These are phyloP conservation scores for Spiraea crenata DNA, from an alignment of 331 rosid species.

Conservation along the genomic window DNA sequence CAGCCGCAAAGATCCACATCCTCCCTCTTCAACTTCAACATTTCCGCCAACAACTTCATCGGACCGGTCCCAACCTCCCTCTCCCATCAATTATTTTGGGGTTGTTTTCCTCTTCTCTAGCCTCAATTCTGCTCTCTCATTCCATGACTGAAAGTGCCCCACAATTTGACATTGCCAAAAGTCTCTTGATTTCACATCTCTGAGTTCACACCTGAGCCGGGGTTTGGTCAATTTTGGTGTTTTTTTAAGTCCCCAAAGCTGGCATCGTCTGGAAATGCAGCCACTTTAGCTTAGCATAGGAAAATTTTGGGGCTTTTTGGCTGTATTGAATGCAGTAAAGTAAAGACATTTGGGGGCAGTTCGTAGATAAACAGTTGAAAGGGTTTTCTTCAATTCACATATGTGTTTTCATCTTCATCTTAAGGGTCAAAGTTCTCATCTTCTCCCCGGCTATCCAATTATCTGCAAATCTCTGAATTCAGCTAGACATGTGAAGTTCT, in stretches of 20 bases:
- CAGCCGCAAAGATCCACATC: no score
- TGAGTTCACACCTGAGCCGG: conserved; percentile 13
- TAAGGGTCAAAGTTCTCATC: conserved; percentile 7
- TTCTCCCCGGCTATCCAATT: background rate
- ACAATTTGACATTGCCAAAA: background rate
- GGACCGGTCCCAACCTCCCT: conserved; percentile 60
- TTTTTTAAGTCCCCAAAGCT: background rate
- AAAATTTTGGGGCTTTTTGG: background rate
- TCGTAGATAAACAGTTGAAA: conserved; percentile 7
- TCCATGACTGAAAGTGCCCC: conserved; percentile 5
- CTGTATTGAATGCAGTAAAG: conserved; percentile 13
- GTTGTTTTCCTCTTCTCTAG: background rate
- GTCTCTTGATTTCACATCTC: conserved; percentile 9
- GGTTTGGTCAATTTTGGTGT: background rate
- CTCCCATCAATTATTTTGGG: background rate
- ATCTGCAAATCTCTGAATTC: background rate
- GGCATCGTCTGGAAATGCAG: background rate
- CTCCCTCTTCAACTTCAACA: conserved; percentile 39
- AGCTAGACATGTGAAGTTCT: background rate
- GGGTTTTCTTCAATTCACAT: conserved; percentile 7
- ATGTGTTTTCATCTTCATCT: conserved; percentile 3
- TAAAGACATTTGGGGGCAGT: background rate
- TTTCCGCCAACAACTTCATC: conserved; percentile 61
- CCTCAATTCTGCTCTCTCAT: background rate
- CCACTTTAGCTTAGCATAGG: conserved; percentile 24